These are phyloP conservation scores for Carex kokanica DNA, from an alignment of 176 grass and related monocot genomes.

Conservation along the genomic window DNA sequence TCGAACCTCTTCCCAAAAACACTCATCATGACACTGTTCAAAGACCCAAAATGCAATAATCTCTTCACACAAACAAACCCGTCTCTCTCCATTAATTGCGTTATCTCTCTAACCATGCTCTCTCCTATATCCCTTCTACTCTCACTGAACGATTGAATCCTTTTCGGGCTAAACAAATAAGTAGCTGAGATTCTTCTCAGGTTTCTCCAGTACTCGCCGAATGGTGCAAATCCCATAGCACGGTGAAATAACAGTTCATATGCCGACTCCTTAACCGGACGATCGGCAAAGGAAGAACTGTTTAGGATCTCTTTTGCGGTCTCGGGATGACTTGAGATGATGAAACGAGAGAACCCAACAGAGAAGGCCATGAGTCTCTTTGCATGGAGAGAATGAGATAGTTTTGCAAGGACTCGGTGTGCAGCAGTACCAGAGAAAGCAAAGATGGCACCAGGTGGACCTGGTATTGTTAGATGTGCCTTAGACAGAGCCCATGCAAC, in stretches of 20 bases:
- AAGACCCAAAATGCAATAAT: conserved; percentile 30
- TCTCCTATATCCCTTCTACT: conserved; percentile 17
- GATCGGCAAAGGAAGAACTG: background rate
- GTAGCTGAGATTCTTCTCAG: conserved; percentile 41
- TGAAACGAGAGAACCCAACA: conserved; percentile 19
- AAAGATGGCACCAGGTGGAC: conserved; percentile 38
- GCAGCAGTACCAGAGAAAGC: conserved; percentile 22
- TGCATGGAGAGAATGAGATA: conserved; percentile 23
- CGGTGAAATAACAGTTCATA: conserved; percentile 22
- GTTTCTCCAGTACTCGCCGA: conserved; percentile 46
- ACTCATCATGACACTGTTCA: conserved; percentile 35
- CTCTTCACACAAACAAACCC: conserved; percentile 22
- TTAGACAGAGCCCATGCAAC: conserved; percentile 49
- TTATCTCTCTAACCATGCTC: conserved; percentile 28
- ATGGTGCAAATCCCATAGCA: conserved; percentile 27
- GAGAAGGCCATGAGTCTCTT: conserved; percentile 32
- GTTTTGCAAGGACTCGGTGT: conserved; percentile 12
- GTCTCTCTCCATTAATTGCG: background rate
- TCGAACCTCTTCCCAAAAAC: conserved; percentile 36
- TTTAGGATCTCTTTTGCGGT: conserved; percentile 11
- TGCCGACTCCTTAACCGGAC: conserved; percentile 13
- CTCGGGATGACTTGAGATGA: conserved; percentile 8
- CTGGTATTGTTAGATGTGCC: conserved; percentile 21
- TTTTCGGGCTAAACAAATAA: conserved; percentile 34
- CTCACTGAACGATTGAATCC: conserved; percentile 28